Percentiles rank a stretch among this genome's conserved stretches.
These are phyloP conservation scores for Pinus albicaulis DNA, from an alignment of 75 land plant genomes.

Conservation along the genomic window DNA sequence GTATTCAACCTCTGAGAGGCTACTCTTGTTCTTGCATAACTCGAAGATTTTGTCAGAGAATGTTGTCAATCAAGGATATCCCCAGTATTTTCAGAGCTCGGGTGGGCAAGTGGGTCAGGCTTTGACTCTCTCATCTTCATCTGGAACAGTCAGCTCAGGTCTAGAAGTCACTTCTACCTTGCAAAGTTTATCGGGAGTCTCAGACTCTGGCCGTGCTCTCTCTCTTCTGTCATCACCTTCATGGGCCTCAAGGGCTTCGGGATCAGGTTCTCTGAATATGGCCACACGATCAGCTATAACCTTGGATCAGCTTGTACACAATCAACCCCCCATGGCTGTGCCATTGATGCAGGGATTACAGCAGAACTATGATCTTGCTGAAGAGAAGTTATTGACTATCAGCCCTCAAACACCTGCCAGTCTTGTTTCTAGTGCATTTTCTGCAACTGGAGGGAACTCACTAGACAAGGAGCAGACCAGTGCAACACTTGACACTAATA, in stretches of 20 bases:
- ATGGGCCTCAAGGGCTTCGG: conserved; percentile 36
- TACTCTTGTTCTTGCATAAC: conserved; percentile 4
- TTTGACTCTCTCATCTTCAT: conserved; percentile 28
- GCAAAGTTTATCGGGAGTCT: conserved; percentile 43
- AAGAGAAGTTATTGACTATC: conserved; percentile 6
- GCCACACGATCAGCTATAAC: neutral
- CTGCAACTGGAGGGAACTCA: neutral
- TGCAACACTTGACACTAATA: neutral
- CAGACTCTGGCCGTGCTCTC: conserved; percentile 96
- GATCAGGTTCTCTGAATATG: conserved; percentile 6
- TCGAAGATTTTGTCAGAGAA: neutral
- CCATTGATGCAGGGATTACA: conserved; percentile 9
- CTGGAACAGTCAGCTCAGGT: conserved; percentile 29
- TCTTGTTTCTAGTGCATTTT: conserved; percentile 7
- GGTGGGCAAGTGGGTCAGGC: conserved; percentile 29
- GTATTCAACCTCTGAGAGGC: conserved; percentile 7
- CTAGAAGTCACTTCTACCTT: conserved; percentile 27
- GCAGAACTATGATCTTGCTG: conserved; percentile 7
- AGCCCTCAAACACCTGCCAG: conserved; percentile 6
- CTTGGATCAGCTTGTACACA: conserved; percentile 4
- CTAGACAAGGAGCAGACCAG: conserved; percentile 1
- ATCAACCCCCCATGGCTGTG: conserved; percentile 7
- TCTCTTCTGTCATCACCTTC: conserved; percentile 98
- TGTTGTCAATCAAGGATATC: conserved; percentile 5
- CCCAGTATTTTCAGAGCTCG: conserved; percentile 30